A percentile compares a stretch with the other conserved stretches of the same genome.
Conservation (phyloP, 2,329 filamentous ascomycete species). For the Zasmidium citrigriseum region DNA sequence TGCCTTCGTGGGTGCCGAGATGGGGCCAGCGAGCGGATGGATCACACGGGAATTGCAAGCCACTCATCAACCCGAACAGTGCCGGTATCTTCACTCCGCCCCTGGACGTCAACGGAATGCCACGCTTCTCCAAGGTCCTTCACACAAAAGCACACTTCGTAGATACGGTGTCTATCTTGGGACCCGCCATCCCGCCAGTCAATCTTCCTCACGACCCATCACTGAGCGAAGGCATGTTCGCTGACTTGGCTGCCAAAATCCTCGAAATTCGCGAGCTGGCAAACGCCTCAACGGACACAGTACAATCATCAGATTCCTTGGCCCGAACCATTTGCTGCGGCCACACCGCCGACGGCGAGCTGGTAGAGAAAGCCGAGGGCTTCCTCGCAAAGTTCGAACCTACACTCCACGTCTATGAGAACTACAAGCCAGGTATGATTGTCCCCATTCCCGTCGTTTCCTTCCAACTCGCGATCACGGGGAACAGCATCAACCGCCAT, state of each 20-base stretch:
- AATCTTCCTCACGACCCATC: not conserved
- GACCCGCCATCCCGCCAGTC: not conserved
- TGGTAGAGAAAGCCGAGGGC: not conserved
- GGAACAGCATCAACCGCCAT: not conserved
- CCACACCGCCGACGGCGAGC: not conserved
- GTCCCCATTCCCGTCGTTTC: not conserved
- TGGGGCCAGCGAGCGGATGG: not conserved
- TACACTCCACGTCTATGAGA: not conserved
- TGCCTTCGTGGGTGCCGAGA: not conserved
- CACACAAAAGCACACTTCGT: not conserved
- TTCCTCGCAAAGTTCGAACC: not conserved
- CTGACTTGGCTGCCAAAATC: not conserved
- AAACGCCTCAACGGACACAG: not conserved
- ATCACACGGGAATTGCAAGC: not conserved
- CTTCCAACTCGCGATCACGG: not conserved
- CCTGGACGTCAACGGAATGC: not conserved
- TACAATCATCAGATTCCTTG: not conserved
- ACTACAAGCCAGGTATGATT: not conserved
- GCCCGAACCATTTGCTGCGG: not conserved
- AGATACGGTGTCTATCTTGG: not conserved
- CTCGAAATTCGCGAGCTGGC: not conserved
- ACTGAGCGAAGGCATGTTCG: not conserved
- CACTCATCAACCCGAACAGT: not conserved
- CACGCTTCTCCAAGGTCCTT: not conserved
- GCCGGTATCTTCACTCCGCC: not conserved